These are phyloP conservation scores for Lentinula sp. DNA, from an alignment of 768 basidiomycete genomes.

Conservation along the genomic window DNA sequence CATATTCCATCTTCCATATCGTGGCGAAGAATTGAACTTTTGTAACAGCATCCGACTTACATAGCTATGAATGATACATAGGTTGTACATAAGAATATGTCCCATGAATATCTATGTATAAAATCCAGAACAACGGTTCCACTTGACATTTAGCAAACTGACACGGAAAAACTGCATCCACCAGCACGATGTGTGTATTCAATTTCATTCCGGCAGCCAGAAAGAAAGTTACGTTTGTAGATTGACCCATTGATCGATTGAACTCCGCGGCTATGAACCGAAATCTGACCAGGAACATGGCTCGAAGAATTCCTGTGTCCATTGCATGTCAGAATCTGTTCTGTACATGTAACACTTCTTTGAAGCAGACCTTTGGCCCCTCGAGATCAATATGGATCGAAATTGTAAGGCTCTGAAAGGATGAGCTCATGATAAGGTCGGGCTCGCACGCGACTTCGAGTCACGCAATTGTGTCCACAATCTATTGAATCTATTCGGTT, in stretches of 20 bases:
- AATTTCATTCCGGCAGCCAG: neutral
- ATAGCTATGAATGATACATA: neutral
- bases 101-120: neutral
- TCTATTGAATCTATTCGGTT: neutral
- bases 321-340: neutral
- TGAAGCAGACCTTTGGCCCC: neutral
- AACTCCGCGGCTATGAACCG: neutral
- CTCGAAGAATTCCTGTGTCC: neutral
- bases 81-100: neutral
- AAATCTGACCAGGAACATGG: neutral
- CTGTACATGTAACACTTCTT: neutral
- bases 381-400: neutral
- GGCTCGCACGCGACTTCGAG: neutral
- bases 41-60: neutral
- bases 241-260: neutral
- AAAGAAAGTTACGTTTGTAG: neutral
- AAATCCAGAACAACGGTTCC: neutral
- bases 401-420: neutral
- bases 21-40: neutral
- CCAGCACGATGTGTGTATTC: neutral
- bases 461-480: neutral
- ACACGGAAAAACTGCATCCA: neutral
- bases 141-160: neutral
- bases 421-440: neutral
- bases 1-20: no score